Conservation (phyloP, 805 yeast genomes). For the Zygosaccharomyces kombuchaensis region DNA sequence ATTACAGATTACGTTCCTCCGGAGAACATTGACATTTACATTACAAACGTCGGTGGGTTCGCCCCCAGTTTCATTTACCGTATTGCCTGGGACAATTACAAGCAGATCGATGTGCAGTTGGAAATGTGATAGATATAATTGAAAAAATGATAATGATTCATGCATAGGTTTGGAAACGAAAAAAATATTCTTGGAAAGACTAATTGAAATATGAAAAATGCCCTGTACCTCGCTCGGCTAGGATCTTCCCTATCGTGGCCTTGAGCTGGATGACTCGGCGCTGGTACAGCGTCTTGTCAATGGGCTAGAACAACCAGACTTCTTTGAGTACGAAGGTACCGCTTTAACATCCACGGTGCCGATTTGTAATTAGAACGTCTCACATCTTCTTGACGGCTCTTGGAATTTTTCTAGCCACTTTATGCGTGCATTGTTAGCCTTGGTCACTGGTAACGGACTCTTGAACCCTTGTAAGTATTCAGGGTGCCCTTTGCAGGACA, state of each 20-base stretch:
- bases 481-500: background rate
- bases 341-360: constrained; percentile 15
- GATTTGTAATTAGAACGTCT: constrained; percentile 33
- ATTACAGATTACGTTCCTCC: constrained; percentile 89
- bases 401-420: background rate
- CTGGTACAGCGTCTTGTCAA: constrained; percentile 27
- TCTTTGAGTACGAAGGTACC: constrained; percentile 59
- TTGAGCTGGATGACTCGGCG: constrained; percentile 56
- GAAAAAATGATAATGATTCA: constrained; percentile 5
- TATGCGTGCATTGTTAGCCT: background rate
- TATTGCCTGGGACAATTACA: constrained; percentile 90
- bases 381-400: constrained; percentile 9
- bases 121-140: constrained; percentile 20
- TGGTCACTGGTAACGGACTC: background rate
- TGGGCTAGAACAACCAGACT: constrained; percentile 46
- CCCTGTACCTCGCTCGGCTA: constrained; percentile 68
- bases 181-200: background rate
- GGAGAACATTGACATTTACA: constrained; percentile 87
- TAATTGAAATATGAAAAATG: constrained; percentile 19
- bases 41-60: constrained; percentile 94
- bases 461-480: background rate
- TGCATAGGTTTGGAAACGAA: background rate
- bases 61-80: constrained; percentile 95
- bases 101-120: constrained; percentile 71
- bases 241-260: constrained; percentile 35